A percentile compares a stretch with the other conserved stretches of the same genome.
These are phyloP conservation scores for Colletotrichum sp. DNA, from an alignment of 2,329 filamentous ascomycete genomes.

Conservation along the genomic window DNA sequence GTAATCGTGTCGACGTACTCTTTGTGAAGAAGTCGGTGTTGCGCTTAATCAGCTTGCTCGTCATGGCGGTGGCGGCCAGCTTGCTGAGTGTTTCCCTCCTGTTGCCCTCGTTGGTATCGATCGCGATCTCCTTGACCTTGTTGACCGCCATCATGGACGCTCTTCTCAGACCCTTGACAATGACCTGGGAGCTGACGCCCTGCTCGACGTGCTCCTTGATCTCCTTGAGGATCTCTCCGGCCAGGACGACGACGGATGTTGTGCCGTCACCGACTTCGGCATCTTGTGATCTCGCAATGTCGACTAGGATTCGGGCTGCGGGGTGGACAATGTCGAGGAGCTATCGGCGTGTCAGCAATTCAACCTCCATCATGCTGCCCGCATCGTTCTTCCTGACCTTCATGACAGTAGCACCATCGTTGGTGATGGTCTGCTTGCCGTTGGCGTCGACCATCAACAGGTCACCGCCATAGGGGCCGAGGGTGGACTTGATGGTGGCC, in stretches of 20 bases:
- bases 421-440: constrained; percentile 96
- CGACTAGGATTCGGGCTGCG: constrained; percentile 94
- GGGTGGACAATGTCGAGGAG: constrained; percentile 98
- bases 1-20: constrained; percentile 61
- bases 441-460: constrained; percentile 95
- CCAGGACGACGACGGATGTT: constrained; percentile 94
- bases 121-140: constrained; percentile 97
- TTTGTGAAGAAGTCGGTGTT: constrained; percentile 98
- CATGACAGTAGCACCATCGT: constrained; percentile 99
- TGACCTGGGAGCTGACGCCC: constrained; percentile 95
- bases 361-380: neutral
- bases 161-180: constrained; percentile 93
- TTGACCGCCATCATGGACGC: constrained; percentile 92
- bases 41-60: constrained; percentile 97
- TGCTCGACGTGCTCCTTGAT: constrained; percentile 95
- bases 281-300: constrained; percentile 98
- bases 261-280: constrained; percentile 98
- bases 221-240: constrained; percentile 98
- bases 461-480: constrained; percentile 97
- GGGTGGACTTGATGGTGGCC: constrained; percentile 91
- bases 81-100: constrained; percentile 88
- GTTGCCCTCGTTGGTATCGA: constrained; percentile 82
- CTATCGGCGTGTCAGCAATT: constrained; percentile 44
- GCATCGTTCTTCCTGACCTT: constrained; percentile 64
- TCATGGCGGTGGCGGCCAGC: constrained; percentile 96